A percentile compares a stretch with the other conserved stretches of the same genome.
phyloP scores from a whole-genome alignment of 148 eudicot species.

The Talinum fruticosum region DNA sequence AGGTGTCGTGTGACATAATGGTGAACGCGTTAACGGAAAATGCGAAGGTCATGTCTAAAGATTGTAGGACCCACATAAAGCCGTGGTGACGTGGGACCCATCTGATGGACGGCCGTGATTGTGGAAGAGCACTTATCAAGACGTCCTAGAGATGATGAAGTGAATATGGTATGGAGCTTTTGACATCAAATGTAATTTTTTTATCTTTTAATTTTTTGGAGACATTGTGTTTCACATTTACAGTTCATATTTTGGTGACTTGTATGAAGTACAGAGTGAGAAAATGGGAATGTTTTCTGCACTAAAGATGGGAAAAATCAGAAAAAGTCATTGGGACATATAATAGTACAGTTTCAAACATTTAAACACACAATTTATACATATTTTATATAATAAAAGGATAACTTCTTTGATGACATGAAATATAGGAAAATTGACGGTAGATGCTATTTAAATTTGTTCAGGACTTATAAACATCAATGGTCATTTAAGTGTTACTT shows the following conservation, averaged over 20 bases:
- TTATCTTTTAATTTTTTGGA: background rate
- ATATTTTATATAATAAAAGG: background rate
- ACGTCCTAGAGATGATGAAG: background rate
- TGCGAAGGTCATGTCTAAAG: constrained; percentile 51
- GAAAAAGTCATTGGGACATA: background rate
- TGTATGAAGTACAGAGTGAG: background rate
- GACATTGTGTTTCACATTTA: background rate
- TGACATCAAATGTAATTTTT: background rate
- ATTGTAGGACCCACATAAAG: constrained; percentile 48
- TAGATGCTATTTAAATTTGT: too few relatives aligned
- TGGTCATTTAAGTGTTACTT: too few relatives aligned
- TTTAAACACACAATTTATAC: background rate
- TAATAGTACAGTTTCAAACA: background rate
- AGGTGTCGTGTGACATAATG: constrained; percentile 52
- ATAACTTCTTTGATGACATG: background rate
- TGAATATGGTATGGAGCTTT: background rate
- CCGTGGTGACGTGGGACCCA: constrained; percentile 42
- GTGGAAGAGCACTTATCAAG: background rate
- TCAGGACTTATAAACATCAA: too few relatives aligned
- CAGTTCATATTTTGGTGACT: background rate
- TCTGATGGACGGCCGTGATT: background rate
- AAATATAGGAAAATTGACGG: too few relatives aligned
- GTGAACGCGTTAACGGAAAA: constrained; percentile 42
- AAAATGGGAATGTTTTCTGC: background rate
- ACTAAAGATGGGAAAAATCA: background rate